Evolutionary conservation across 192 early-diverging fungal species (phyloP), one percentile per base, ranked within the genome.

Genomic region (Gigaspora rosea): DNA sequence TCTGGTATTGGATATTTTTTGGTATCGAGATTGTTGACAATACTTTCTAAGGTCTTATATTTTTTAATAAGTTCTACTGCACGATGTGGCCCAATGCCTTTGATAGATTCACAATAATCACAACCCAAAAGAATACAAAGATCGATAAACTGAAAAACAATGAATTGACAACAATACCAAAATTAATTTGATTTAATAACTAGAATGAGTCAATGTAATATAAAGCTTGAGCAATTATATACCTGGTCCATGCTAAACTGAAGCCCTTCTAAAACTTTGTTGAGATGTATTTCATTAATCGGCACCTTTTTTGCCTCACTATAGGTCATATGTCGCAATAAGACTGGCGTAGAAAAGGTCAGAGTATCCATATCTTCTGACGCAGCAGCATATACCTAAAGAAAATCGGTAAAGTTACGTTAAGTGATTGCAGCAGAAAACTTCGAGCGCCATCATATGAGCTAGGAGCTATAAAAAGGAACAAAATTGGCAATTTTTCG

Each of bases 341-440:
- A 82, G 49, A 97, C 88, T 0, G 97, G 95, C 1, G 96, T 83
- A 12, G 90, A 92, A 84, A 99, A 99, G 15, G 95, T 94, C 62
- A 99, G 84, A 0, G 97, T 99, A 76, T 99, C 97, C 96, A 99
- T 98, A 84, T 99, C 97, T 78, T 99, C 96, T 12, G 95, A 96
- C 20, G 94, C 96, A 18, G 96, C 95, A 36, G 93, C 97, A 81
- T 91, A 97, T 3, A 99, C 95, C 86, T 87, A 12, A 52, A 75
- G 16, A 61, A 20, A 0, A 41, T 41, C 0, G 7, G 2, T 41
- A 41, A 41, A 0, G 2, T 41, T 41, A 41, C 7, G 7, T 41
- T 41, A 7, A 6, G 3, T 41, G 22, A 32, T 20, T 27, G 27
- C 10, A 22, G n/a, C 5, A 18, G 35, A 41, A 41, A 16, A 20